Conservation (phyloP, 2,329 filamentous ascomycete genomes). For the Aspergillus jensenii region DNA sequence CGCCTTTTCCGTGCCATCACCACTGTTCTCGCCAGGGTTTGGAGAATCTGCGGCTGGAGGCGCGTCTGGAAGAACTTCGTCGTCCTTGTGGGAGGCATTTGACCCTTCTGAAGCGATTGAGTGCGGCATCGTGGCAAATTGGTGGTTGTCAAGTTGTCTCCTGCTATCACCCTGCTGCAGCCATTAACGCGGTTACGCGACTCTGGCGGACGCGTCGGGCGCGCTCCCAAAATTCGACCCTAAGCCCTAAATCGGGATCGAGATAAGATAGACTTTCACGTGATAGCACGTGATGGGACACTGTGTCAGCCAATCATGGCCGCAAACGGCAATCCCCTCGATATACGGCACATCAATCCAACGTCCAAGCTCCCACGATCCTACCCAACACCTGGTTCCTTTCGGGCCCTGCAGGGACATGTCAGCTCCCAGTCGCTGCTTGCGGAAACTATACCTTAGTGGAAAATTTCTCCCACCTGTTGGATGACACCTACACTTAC, state of each 20-base stretch:
- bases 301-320: slow-evolving; percentile 7
- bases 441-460: background rate
- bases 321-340: slow-evolving; percentile 11
- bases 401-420: slow-evolving; percentile 9
- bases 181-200: slow-evolving; percentile 19
- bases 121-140: slow-evolving; percentile 35
- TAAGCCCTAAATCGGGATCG: slow-evolving; percentile 18
- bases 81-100: slow-evolving; percentile 37
- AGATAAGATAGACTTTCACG: background rate
- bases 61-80: slow-evolving; percentile 46
- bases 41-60: slow-evolving; percentile 18
- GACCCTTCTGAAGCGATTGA: slow-evolving; percentile 40
- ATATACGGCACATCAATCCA: background rate
- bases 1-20: slow-evolving; percentile 16
- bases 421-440: background rate
- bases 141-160: background rate
- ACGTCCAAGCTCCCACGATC: background rate
- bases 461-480: background rate
- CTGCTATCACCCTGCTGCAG: background rate
- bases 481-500: slow-evolving; percentile 18
- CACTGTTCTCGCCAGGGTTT: slow-evolving; percentile 8
- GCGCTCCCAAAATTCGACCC: slow-evolving; percentile 17
- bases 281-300: background rate
- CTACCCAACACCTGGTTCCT: slow-evolving; percentile 1
- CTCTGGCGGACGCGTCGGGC: slow-evolving; percentile 20